Conservation (phyloP, 2,329 filamentous ascomycete genomes). For the Pestalotiopsis sp. region DNA sequence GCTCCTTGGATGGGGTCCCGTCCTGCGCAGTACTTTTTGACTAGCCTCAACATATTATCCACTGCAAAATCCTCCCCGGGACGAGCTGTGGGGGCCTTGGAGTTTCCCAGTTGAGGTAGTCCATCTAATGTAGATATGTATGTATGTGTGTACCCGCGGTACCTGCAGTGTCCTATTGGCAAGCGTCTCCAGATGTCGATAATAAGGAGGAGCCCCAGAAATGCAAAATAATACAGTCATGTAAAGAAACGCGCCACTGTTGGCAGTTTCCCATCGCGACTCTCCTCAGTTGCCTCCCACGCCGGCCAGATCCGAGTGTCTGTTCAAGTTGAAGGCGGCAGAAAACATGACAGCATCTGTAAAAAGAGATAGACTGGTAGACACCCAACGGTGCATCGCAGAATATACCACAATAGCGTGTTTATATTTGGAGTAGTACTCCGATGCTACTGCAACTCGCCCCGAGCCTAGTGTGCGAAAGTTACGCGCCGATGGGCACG, state of each 20-base stretch:
- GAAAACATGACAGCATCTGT: too few relatives aligned
- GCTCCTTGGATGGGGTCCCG: not conserved
- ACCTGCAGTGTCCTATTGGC: not conserved
- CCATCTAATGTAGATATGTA: not conserved
- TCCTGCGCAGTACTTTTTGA: slow-evolving; percentile 8
- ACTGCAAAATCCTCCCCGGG: not conserved
- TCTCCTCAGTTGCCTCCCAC: too few relatives aligned
- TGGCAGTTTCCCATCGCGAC: too few relatives aligned
- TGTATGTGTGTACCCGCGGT: not conserved
- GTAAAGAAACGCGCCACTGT: too few relatives aligned
- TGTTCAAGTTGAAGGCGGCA: too few relatives aligned
- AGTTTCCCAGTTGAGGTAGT: too few relatives aligned
- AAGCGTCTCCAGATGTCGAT: not conserved
- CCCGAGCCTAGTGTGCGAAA: not conserved
- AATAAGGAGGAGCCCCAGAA: not conserved
- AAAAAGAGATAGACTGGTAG: too few relatives aligned
- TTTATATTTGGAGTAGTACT: not conserved
- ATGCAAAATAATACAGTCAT: too few relatives aligned
- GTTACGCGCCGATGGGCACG: not conserved
- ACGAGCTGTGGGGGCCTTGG: not conserved
- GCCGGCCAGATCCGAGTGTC: too few relatives aligned
- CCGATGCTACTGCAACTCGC: not conserved
- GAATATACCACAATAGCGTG: too few relatives aligned
- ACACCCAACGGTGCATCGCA: too few relatives aligned
- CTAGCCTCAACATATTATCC: not conserved